Conservation (phyloP, 2,329 filamentous ascomycete genomes). For the Colletotrichum lini region DNA sequence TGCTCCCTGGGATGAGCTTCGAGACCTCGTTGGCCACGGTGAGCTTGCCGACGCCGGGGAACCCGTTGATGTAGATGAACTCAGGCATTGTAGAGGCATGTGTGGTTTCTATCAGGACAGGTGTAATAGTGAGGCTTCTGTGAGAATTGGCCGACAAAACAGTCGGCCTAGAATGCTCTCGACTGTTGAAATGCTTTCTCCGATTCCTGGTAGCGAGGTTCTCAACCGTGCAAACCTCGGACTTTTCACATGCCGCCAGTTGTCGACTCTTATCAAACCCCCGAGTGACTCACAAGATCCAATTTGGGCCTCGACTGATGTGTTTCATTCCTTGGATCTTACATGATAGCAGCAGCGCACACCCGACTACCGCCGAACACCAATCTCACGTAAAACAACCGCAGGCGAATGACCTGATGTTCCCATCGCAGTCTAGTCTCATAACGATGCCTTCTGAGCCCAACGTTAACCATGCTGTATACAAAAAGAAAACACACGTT, state of each 20-base stretch:
- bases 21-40: slow-evolving; percentile 49
- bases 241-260: neutral
- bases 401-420: neutral
- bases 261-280: neutral
- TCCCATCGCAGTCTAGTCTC: no score
- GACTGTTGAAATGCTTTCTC: neutral
- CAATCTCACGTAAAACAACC: neutral
- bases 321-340: neutral
- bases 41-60: slow-evolving; percentile 51
- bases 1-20: slow-evolving; percentile 45
- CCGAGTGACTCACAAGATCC: neutral
- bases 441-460: no score
- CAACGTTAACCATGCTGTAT: no score
- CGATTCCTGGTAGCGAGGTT: neutral
- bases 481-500: no score
- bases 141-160: neutral
- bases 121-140: neutral
- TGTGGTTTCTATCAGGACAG: neutral
- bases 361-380: neutral
- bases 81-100: slow-evolving; percentile 6
- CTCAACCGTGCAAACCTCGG: neutral
- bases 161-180: neutral
- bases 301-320: neutral
- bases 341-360: neutral
- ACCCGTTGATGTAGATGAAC: slow-evolving; percentile 52